Percentiles rank a stretch among this genome's conserved stretches.
These are phyloP conservation scores for Suhomyces prunicola DNA, from an alignment of 805 yeast species.

Conservation along the genomic window DNA sequence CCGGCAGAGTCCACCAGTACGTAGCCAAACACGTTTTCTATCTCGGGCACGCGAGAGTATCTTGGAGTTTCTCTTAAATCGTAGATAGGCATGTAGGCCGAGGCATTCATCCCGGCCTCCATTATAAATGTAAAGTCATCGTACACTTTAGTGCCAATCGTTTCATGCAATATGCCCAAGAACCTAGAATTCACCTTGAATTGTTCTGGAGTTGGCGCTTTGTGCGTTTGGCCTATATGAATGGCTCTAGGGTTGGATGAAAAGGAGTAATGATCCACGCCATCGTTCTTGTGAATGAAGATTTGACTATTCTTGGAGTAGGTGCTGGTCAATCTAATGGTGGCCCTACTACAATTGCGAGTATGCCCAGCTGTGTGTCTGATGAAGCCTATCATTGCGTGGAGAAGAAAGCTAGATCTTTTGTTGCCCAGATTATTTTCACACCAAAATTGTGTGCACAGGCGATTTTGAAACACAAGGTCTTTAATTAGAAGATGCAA, in stretches of 20 bases:
- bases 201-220: slow-evolving; percentile 17
- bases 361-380: background rate
- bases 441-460: background rate
- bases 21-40: slow-evolving; percentile 70
- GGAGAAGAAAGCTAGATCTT: background rate
- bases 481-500: background rate
- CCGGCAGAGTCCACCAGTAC: slow-evolving; percentile 57
- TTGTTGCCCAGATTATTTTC: background rate
- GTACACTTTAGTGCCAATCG: slow-evolving; percentile 20
- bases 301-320: slow-evolving; percentile 7
- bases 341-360: background rate
- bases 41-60: slow-evolving; percentile 64
- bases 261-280: slow-evolving; percentile 9
- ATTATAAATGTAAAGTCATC: slow-evolving; percentile 52
- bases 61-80: slow-evolving; percentile 66
- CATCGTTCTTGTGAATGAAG: slow-evolving; percentile 5
- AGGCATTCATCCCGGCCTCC: slow-evolving; percentile 54
- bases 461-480: background rate
- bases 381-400: background rate
- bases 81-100: slow-evolving; percentile 62
- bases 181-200: slow-evolving; percentile 27
- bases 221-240: slow-evolving; percentile 7
- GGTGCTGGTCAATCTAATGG: background rate
- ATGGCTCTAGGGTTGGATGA: slow-evolving; percentile 10
- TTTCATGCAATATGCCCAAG: slow-evolving; percentile 24